These are phyloP conservation scores for Hypoxylon intermedium DNA, from an alignment of 495 filamentous ascomycete genomes.

Conservation along the genomic window DNA sequence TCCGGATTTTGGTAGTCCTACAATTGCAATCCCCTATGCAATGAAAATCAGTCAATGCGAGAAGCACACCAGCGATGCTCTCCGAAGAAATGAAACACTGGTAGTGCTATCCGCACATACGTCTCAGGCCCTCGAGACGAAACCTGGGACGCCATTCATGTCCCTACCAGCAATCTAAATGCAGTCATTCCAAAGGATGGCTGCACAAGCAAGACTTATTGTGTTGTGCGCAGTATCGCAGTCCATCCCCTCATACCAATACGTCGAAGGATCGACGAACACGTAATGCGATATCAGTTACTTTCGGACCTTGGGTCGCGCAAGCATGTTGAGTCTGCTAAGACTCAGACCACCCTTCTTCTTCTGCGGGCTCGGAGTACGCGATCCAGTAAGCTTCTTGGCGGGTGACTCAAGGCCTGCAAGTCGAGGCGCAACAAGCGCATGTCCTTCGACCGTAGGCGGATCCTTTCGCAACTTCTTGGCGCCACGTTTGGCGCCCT, in stretches of 20 bases:
- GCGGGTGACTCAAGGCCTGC: constrained; percentile 24
- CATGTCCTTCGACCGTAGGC: constrained; percentile 54
- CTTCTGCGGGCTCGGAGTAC: constrained; percentile 54
- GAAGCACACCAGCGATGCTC: not conserved
- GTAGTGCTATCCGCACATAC: constrained; percentile 7
- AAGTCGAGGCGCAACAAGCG: constrained; percentile 51
- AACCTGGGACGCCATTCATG: constrained; percentile 13
- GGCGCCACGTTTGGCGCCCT: constrained; percentile 47
- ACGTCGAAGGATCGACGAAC: not conserved
- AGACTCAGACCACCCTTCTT: constrained; percentile 56
- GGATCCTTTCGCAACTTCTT: constrained; percentile 58
- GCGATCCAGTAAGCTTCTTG: constrained; percentile 37
- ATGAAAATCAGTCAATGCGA: constrained; percentile 7
- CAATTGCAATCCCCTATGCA: constrained; percentile 19
- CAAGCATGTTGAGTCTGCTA: constrained; percentile 60
- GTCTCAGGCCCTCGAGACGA: constrained; percentile 7
- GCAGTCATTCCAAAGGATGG: constrained; percentile 2
- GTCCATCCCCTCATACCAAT: constrained; percentile 1
- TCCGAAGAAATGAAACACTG: not conserved
- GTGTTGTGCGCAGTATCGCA: not conserved
- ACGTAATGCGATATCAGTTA: constrained; percentile 26
- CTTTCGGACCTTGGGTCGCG: constrained; percentile 59
- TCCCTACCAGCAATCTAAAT: constrained; percentile 20
- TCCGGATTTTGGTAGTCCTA: constrained; percentile 13
- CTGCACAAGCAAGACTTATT: not conserved